Percentiles rank a stretch among this genome's conserved stretches.
Conservation (phyloP, 495 filamentous ascomycete genomes). For the Rhypophila decipiens region DNA sequence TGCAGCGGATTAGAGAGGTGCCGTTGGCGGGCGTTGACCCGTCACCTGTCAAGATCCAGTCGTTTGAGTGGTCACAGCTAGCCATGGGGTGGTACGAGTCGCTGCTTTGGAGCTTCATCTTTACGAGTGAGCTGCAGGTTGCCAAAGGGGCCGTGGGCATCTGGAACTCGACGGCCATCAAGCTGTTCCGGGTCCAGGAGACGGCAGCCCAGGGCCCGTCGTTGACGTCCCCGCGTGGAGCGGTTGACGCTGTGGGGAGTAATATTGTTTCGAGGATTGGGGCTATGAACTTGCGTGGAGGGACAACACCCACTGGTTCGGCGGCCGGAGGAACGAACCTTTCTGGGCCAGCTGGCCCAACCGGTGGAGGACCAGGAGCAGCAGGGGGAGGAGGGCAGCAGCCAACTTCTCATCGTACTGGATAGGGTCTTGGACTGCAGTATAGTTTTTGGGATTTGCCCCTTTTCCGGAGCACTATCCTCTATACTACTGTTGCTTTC, state of each 20-base stretch:
- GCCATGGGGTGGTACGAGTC: slow-evolving; percentile 96
- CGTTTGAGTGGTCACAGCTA: slow-evolving; percentile 92
- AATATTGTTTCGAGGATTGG: slow-evolving; percentile 86
- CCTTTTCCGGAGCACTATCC: too few relatives aligned
- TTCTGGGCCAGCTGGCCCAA: not conserved
- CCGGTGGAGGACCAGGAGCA: not conserved
- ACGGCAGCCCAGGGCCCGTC: slow-evolving; percentile 72
- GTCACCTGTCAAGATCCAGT: slow-evolving; percentile 69
- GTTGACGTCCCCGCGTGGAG: slow-evolving; percentile 76
- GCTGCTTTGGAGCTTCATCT: slow-evolving; percentile 92
- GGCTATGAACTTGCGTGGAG: slow-evolving; percentile 55
- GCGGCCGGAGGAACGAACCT: slow-evolving; percentile 3
- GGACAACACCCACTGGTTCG: slow-evolving; percentile 1
- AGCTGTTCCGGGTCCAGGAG: slow-evolving; percentile 86
- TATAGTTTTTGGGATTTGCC: not conserved
- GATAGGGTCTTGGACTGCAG: not conserved
- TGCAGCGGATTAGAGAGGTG: slow-evolving; percentile 34
- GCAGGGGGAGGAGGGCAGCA: not conserved
- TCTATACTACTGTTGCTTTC: too few relatives aligned
- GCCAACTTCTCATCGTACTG: not conserved
- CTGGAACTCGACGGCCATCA: slow-evolving; percentile 87
- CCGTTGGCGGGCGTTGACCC: slow-evolving; percentile 61
- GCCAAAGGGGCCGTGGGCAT: slow-evolving; percentile 85
- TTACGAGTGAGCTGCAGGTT: slow-evolving; percentile 82
- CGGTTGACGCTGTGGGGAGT: slow-evolving; percentile 91